These are phyloP conservation scores for Talaromyces sp. DNA, from an alignment of 2,329 filamentous ascomycete species.

Conservation along the genomic window DNA sequence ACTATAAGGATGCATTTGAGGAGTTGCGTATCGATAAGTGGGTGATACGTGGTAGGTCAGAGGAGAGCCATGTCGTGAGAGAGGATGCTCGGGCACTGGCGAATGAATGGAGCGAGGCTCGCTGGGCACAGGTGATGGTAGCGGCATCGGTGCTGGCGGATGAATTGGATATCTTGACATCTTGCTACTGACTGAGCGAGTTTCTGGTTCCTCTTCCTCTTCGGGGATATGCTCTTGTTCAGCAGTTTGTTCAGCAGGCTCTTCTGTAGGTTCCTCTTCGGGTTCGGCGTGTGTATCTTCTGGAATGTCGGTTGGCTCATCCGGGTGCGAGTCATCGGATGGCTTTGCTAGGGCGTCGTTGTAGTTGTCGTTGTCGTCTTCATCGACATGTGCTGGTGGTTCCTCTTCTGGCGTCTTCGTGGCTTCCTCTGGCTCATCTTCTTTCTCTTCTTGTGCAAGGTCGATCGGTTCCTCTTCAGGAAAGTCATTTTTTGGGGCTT, in stretches of 20 bases:
- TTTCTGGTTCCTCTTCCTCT: background rate
- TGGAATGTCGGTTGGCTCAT: background rate
- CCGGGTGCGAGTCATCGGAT: constrained; percentile 1
- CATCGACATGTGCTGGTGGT: background rate
- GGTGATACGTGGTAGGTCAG: constrained; percentile 14
- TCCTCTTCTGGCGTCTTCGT: background rate
- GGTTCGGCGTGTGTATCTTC: background rate
- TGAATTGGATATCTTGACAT: constrained; percentile 1
- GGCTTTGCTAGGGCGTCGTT: background rate
- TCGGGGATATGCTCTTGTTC: constrained; percentile 1
- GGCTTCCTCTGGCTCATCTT: background rate
- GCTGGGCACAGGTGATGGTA: constrained; percentile 26
- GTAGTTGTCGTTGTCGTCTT: background rate
- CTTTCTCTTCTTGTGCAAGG: background rate
- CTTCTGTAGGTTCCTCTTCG: background rate
- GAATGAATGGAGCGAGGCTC: constrained; percentile 21
- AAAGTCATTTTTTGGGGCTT: background rate
- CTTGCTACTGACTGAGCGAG: background rate
- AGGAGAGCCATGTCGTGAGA: constrained; percentile 20
- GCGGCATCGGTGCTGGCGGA: constrained; percentile 16
- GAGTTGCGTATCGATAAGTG: constrained; percentile 28
- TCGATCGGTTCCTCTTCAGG: background rate
- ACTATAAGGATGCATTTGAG: constrained; percentile 31
- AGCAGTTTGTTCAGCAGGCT: background rate
- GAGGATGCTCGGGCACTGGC: constrained; percentile 16